These are phyloP conservation scores for Xylariaceae sp. DNA, from an alignment of 2,329 filamentous ascomycete genomes.

Conservation along the genomic window DNA sequence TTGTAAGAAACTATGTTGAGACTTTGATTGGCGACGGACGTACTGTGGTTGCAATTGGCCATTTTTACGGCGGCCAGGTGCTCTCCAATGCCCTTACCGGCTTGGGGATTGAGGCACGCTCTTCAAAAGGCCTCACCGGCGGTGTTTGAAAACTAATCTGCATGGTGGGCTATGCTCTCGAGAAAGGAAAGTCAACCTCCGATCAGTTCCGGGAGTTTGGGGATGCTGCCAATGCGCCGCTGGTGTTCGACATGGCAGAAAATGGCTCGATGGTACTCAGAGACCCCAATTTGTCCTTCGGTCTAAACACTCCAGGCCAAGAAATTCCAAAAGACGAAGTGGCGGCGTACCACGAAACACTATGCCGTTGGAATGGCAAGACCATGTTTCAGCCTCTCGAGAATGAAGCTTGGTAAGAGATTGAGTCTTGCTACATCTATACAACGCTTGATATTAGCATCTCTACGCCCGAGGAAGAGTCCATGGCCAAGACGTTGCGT, in stretches of 20 bases:
- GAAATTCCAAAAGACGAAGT: constrained; percentile 6
- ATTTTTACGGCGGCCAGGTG: constrained; percentile 31
- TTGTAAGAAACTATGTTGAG: constrained; percentile 20
- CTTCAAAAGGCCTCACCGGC: constrained; percentile 14
- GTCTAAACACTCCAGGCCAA: background rate
- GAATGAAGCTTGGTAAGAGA: background rate
- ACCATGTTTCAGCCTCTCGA: constrained; percentile 14
- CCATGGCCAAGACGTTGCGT: background rate
- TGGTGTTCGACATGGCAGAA: constrained; percentile 15
- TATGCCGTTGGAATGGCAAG: constrained; percentile 18
- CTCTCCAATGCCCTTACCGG: constrained; percentile 25
- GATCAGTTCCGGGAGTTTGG: constrained; percentile 15
- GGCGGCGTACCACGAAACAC: constrained; percentile 4
- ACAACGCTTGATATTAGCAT: background rate
- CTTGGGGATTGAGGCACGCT: constrained; percentile 14
- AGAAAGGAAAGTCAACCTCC: constrained; percentile 9
- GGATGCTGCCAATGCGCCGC: constrained; percentile 1
- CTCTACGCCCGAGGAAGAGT: background rate
- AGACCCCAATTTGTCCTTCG: constrained; percentile 8
- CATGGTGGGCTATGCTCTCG: constrained; percentile 13
- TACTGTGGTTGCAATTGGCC: constrained; percentile 19
- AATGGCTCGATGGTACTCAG: constrained; percentile 7
- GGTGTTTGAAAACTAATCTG: constrained; percentile 27
- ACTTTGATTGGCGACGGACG: constrained; percentile 21
- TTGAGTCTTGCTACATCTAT: background rate